Evolutionary conservation across 164 flowering plant genomes (phyloP), one percentile per base, ranked within the genome.

Genomic region (Platanus orientalis): DNA sequence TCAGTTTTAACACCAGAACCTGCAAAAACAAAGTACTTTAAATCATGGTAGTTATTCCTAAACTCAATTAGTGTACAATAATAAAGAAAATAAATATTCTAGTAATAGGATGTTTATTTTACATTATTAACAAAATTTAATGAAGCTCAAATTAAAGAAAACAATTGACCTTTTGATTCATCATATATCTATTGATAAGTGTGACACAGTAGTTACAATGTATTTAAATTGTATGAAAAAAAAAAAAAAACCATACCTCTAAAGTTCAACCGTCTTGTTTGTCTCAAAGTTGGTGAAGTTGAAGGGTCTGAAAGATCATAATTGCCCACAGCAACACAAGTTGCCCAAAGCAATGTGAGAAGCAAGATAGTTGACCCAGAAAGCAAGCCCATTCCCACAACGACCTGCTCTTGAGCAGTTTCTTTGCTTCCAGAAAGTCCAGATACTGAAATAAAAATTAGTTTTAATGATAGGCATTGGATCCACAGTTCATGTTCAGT

Each of bases 311-410:
- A 72, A 60, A 94, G 32, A 62, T 92, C 92, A 71, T 85, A 83
- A 76, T 86, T 89, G 53, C 97, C 99, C 64, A 92, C 89, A 51
- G 85, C 28, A 72, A 89, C 73, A 73, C 96, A 91, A 34, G 96
- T 66, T 65, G 97, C 99, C 99, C 99, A 95, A 44, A 92, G 71
- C 47, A 78, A 39, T 1, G 99, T 89, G 49, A 92, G 77, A 36
- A 92, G 92, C 97, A 95, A 84, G 45, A 95, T 96, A 11, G 99
- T 95, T 50, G 99, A 92, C 14, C 99, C 99, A 73, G 99, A 90
- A 29, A 95, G 82, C 81, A 89, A 78, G 21, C 97, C 99, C 90
- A 95, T 95, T 65, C 99, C 99, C 47, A 95, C 96, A 55, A 93
- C 81, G 29, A 92, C 96, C 70, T 95, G 96, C 52, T 76, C 72